Evolutionary conservation across 768 basidiomycete genomes (phyloP), one percentile per base, ranked within the genome.

Genomic region (Candolleomyces eurysporus): DNA sequence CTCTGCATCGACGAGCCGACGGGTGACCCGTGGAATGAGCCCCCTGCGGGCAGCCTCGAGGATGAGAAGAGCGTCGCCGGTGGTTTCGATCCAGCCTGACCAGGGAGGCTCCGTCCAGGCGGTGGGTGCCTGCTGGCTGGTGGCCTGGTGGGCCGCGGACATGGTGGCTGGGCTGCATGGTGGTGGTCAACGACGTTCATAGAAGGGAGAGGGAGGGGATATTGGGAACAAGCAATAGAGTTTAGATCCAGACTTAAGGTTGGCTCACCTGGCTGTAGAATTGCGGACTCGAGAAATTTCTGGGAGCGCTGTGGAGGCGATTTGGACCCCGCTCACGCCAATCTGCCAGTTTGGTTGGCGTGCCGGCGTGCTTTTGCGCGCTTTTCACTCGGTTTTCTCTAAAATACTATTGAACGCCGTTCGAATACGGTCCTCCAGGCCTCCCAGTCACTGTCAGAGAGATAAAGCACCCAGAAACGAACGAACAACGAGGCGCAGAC

Each of bases 71-170:
- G 95, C 94, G 76, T 98, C 96, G 67, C 90, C 89, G 0, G 96
- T 97, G 4, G 94, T 92, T 72, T 95, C 93, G 79, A 98, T 93
- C 86, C 91, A 97, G 19, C 96, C 96, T 11, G 86, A 87, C 89
- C 92, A 96, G 2, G 94, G 94, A 0, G 94, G 94, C 63, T 93
- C 91, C 21, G 89, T 87, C 89, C 89, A 90, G n/a, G 84, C 79
- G 31, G 73, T 71, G 0, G 81, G 62, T 9, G 78, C 65, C 62
- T 72, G 76, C 61, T 78, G 74, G 58, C 65, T 67, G 60, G 65
- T 72, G 48, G 69, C 69, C 63, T 74, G 72, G 59, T 76, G 74
- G 57, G 66, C 69, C 58, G 68, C 68, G 54, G 79, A 79, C 79
- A 81, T 82, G 51, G 66, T 56, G 50, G 51, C 48, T 31, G 65